These are phyloP conservation scores for Globisporangium echinulatum DNA, from an alignment of 352 stramenopile species.

Conservation along the genomic window DNA sequence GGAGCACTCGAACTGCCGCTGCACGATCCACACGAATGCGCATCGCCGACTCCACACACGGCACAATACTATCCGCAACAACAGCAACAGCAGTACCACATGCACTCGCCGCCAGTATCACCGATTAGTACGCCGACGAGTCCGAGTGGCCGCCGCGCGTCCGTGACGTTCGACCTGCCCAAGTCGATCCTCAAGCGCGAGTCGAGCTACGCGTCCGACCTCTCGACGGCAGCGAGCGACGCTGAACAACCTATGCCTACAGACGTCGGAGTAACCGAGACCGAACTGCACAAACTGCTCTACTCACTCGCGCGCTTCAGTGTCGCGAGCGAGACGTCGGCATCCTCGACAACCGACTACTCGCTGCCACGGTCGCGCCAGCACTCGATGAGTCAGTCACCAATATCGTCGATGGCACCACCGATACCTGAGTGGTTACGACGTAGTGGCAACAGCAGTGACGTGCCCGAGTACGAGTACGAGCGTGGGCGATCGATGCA, in stretches of 20 bases:
- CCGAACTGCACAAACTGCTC: conserved; percentile 57
- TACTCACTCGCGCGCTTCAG: conserved; percentile 55
- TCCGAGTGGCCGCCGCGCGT: conserved; percentile 5
- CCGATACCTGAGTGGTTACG: not conserved
- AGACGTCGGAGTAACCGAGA: conserved; percentile 19
- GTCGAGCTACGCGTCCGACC: conserved; percentile 31
- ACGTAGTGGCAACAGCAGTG: not conserved
- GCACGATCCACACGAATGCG: conserved; percentile 17
- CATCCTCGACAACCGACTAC: not conserved
- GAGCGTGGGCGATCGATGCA: not conserved
- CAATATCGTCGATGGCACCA: not conserved
- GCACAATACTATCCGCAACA: not conserved
- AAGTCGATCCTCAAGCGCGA: conserved; percentile 43
- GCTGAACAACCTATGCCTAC: conserved; percentile 6
- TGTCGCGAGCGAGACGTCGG: conserved; percentile 27
- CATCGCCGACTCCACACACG: not conserved
- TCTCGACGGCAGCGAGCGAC: conserved; percentile 25
- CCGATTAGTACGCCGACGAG: not conserved
- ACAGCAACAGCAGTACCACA: not conserved
- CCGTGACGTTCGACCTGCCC: conserved; percentile 32
- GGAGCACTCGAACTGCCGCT: conserved; percentile 26
- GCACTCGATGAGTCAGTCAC: not conserved
- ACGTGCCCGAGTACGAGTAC: not conserved
- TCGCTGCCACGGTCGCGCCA: not conserved
- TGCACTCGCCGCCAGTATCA: not conserved